Evolutionary conservation across 371 early-diverging fungal genomes (phyloP), one percentile per base, ranked within the genome.

Genomic region (Umbelopsis sp.): DNA sequence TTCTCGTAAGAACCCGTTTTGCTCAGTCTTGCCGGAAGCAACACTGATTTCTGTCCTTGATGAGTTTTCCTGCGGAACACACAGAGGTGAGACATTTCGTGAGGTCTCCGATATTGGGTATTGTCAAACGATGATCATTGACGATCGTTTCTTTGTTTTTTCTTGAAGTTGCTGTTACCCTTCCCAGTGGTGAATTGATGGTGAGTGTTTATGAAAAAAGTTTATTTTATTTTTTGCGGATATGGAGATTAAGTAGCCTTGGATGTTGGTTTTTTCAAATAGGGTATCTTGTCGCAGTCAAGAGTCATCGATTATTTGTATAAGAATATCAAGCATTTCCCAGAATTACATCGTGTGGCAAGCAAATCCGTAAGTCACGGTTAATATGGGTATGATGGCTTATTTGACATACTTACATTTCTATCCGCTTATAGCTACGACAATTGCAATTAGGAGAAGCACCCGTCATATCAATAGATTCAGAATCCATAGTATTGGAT

Each of bases 1-100:
- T 45, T 94, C 94, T n/a, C 85, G 87, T 50, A 86, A 87, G 65
- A 92, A 95, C 68, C 94, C 95, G 7, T 95, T 94, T 72, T 94
- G 93, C 72, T 88, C 91, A 24, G 90, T 94, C 9, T 70, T 90
- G 46, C 87, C 89, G 18, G 93, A 94, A 69, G 89, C 94, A 9
- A 87, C 92, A 0, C 75, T 95, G 3, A 75, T 88, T 46, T 91
- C 91, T 41, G 87, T 90, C 10, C 87, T 89, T 7, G 89, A 87
- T 63, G 86, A 93, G 41, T 93, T 95, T 75, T 89, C 89, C 11
- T 82, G 87, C 71, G 93, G 93, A 14, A 88, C 89, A 11, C 94
- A 94, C 70, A 84, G 94, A 71, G 86, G 88, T 87, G 84, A 68
- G 63, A 50, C 24, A 44, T 11, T 37, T 18, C 12, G n/a, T 7